These are phyloP conservation scores for Fusarium bulbicola DNA, from an alignment of 2,329 filamentous ascomycete species.

Conservation along the genomic window DNA sequence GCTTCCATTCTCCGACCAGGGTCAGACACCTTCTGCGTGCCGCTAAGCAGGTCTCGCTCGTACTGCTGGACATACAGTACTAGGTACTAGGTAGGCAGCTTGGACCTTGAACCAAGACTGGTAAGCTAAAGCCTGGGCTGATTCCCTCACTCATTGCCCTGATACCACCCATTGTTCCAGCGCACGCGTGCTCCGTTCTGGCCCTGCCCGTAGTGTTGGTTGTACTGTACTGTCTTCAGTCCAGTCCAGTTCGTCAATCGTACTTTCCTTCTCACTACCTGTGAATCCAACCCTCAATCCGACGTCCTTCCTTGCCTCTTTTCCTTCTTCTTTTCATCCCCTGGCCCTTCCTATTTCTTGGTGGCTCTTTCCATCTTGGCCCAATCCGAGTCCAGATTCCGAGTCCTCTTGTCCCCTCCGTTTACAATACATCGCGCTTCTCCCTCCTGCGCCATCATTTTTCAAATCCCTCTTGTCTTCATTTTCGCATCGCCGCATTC, in stretches of 20 bases:
- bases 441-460: slow-evolving; percentile 30
- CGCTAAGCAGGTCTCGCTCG: slow-evolving; percentile 34
- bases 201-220: slow-evolving; percentile 6
- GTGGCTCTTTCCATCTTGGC: slow-evolving; percentile 27
- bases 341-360: slow-evolving; percentile 35
- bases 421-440: slow-evolving; percentile 26
- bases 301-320: slow-evolving; percentile 27
- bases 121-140: slow-evolving; percentile 35
- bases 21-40: slow-evolving; percentile 35
- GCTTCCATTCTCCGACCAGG: slow-evolving; percentile 36
- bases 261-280: slow-evolving; percentile 6
- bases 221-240: background rate
- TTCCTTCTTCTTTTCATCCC: slow-evolving; percentile 30
- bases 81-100: slow-evolving; percentile 4
- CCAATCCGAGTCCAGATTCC: slow-evolving; percentile 29
- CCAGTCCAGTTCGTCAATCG: background rate
- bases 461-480: slow-evolving; percentile 18
- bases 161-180: slow-evolving; percentile 41
- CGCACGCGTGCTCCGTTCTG: slow-evolving; percentile 35
- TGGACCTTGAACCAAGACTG: slow-evolving; percentile 23
- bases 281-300: slow-evolving; percentile 28
- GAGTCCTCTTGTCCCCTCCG: slow-evolving; percentile 32
- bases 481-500: slow-evolving; percentile 12
- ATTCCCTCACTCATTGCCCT: slow-evolving; percentile 35
- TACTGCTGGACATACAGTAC: slow-evolving; percentile 10